Conservation (phyloP, 2,329 filamentous ascomycete genomes). For the Trichoderma guizhouense region DNA sequence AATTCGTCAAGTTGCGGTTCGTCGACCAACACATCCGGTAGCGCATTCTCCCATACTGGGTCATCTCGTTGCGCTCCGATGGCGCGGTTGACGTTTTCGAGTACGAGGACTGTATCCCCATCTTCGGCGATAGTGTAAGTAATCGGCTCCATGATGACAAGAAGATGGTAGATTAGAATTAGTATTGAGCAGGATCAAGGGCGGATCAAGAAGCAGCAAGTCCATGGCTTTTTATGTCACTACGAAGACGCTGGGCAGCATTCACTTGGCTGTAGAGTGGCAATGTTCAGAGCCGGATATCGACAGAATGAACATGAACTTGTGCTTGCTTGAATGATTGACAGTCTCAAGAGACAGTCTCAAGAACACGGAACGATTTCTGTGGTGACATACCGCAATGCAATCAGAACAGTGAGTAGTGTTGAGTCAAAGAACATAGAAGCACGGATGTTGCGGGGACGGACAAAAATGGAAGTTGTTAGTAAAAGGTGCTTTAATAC, state of each 20-base stretch:
- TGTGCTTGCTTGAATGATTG: not conserved
- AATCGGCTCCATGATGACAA: not conserved
- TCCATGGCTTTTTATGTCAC: not conserved
- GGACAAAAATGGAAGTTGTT: not conserved
- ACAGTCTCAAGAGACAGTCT: not conserved
- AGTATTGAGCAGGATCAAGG: not conserved
- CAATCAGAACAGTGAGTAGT: not conserved
- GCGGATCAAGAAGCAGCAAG: not conserved
- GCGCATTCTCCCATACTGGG: not conserved
- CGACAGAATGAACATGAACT: not conserved
- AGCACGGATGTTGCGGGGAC: not conserved
- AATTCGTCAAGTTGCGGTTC: not conserved
- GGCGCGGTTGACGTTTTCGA: not conserved
- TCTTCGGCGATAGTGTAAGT: not conserved
- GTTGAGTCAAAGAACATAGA: not conserved
- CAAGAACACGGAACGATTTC: not conserved
- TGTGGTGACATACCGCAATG: not conserved
- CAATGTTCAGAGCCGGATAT: not conserved
- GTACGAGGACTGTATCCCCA: slow-evolving; percentile 10
- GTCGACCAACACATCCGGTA: not conserved
- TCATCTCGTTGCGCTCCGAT: not conserved
- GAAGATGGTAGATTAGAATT: not conserved
- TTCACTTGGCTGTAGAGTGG: not conserved
- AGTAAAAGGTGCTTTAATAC: not conserved
- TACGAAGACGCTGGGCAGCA: not conserved